Percentiles rank a stretch among this genome's conserved stretches.
These are phyloP conservation scores for Eucalyptus paniculata DNA, from an alignment of 345 rosid species.

Conservation along the genomic window DNA sequence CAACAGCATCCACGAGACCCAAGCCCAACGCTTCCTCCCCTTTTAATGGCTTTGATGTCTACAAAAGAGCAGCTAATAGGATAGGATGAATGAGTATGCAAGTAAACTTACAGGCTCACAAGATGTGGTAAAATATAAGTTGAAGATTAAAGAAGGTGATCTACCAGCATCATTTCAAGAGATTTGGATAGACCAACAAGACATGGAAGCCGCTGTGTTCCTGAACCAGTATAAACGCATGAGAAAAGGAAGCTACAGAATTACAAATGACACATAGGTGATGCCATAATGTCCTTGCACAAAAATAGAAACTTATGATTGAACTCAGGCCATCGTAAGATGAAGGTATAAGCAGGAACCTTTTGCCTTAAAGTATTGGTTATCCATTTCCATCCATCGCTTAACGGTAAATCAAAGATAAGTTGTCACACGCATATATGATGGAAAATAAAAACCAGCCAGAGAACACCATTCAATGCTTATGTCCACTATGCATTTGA, in stretches of 20 bases:
- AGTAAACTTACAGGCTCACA: neutral
- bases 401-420: neutral
- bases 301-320: neutral
- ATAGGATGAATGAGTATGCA: neutral
- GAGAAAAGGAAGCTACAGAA: neutral
- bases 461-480: neutral
- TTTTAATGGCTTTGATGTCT: conserved; percentile 87
- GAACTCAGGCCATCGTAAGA: neutral
- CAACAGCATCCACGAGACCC: conserved; percentile 86
- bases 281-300: neutral
- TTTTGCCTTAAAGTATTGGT: neutral
- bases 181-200: conserved; percentile 90
- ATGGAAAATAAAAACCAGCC: neutral
- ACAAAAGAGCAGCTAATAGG: neutral
- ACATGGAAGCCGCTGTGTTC: conserved; percentile 94
- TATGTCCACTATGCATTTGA: neutral
- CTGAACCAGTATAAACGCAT: conserved; percentile 28
- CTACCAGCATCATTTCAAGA: conserved; percentile 98
- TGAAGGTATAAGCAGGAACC: neutral
- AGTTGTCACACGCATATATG: neutral
- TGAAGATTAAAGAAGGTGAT: neutral
- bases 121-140: neutral
- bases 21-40: conserved; percentile 56
- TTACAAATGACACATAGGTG: neutral
- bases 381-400: neutral